Percentiles rank a stretch among this genome's conserved stretches.
phyloP scores from a whole-genome alignment of 306 rosid genomes.

The Vigna hirtella region DNA sequence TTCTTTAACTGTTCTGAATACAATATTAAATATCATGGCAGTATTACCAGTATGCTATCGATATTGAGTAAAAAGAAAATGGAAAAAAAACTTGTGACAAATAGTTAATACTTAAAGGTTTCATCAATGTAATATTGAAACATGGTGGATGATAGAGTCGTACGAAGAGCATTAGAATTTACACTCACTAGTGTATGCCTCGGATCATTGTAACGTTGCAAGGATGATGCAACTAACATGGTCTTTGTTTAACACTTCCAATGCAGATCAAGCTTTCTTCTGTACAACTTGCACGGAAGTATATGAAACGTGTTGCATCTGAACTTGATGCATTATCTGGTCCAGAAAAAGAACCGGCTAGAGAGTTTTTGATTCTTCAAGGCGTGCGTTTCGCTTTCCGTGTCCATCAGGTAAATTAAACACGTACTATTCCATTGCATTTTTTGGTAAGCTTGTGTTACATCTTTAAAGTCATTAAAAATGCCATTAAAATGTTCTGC shows the following conservation, averaged over 20 bases:
- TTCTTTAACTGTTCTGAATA: not conserved
- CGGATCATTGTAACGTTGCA: not conserved
- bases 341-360: slow-evolving; percentile 85
- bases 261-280: slow-evolving; percentile 93
- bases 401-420: slow-evolving; percentile 79
- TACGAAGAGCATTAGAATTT: slow-evolving; percentile 12
- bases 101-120: not conserved
- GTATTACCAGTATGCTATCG: not conserved
- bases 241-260: slow-evolving; percentile 11
- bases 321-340: slow-evolving; percentile 82
- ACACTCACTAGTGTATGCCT: not conserved
- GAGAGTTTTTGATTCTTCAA: slow-evolving; percentile 84
- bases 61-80: not conserved
- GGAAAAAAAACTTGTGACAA: not conserved
- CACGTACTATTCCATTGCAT: not conserved
- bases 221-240: slow-evolving; percentile 27
- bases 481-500: no score
- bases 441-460: not conserved
- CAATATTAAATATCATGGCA: slow-evolving; percentile 8
- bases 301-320: slow-evolving; percentile 88
- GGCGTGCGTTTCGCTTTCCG: slow-evolving; percentile 97
- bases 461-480: not conserved
- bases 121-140: not conserved
- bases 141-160: not conserved
- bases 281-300: slow-evolving; percentile 87